Evolutionary conservation across 2,329 filamentous ascomycete species (phyloP), one percentile per base, ranked within the genome.

Genomic region (Cytospora leucostoma): DNA sequence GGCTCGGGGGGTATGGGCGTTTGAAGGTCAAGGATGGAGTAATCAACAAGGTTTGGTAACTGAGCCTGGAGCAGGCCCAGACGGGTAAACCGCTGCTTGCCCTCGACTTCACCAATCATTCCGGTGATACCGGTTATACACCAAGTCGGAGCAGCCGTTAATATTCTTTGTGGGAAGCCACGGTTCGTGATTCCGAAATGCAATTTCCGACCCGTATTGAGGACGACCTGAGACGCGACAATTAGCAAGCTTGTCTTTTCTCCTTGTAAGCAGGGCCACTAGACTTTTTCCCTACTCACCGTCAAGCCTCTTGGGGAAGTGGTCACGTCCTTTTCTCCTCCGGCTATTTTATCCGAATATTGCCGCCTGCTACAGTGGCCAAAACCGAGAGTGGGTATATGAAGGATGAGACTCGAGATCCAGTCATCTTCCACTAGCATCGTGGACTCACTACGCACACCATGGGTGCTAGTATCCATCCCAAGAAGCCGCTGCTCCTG

Each of bases 41-140:
- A 38, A 19, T 58, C 56, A 7, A 12, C 7, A 15, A 51, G 5
- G 3, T 38, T 33, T 34, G 44, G 44, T 1, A 17, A 12, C 40
- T n/a, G 44, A 10, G 56, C 44, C 35, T 58, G 44, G 21, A 58
- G 12, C 12, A 58, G 44, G 17, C 56, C 56, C n/a, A 58, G 12
- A 11, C 21, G 44, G 4, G 13, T 34, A 7, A 58, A 34, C 44
- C 37, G 56, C 33, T 50, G 33, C n/a, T 58, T 58, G 12, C 34
- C 44, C 3, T 10, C 11, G 33, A 50, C 12, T 7, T 49, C 2
- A 5, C 44, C 44, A 11, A 12, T 58, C 7, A 10, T 51, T 15
- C 44, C 56, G 11, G 19, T 15, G 4, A 58, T 37, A 44, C 56
- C 56, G 15, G 56, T 58, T 27, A 58, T 37, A 11, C 13, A 17